Evolutionary conservation across 2,329 filamentous ascomycete species (phyloP), one percentile per base, ranked within the genome.

Genomic region (Phoma sp.): DNA sequence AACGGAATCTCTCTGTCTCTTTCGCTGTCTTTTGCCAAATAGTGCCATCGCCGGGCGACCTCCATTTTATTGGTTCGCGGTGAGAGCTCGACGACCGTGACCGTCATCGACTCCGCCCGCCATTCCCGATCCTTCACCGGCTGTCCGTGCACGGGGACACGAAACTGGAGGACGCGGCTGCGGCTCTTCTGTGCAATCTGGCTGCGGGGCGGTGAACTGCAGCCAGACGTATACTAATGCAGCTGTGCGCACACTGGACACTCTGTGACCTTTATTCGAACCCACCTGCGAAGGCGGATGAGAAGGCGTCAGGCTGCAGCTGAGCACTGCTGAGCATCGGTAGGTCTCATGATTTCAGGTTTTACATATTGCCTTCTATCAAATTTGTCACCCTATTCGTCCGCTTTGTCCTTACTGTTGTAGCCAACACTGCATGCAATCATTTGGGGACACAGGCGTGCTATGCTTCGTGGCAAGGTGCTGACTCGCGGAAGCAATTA

Each of bases 161-260:
- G 28, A 40, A 36, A 45, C 18, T 38, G 23, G 45, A 49, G 39
- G 46, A 32, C 46, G n/a, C 11, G 15, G 33, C 46, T 54, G 45
- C 45, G 51, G 51, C 39, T 49, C 45, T 48, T 43, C 34, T 40
- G 28, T 40, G 43, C 42, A 10, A 47, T 38, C 33, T 56, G 17
- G 46, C 26, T 32, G 30, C 57, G 61, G 62, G 65, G 69, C 69
- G 62, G 70, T 71, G 66, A 66, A 61, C 57, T 54, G 61, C 57
- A 38, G 47, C 37, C 50, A 58, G 42, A 57, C 55, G 55, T 66
- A 66, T 73, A 74, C 69, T 73, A 72, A 70, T 73, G 68, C 67
- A 64, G 61, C 57, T 57, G 56, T 59, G 40, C 60, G 64, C 68
- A 58, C 66, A 56, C 60, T 61, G 43, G 51, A 59, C 59, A 26